Conservation (phyloP, 371 early-diverging fungal species). For the Apophysomyces ossiformis region DNA sequence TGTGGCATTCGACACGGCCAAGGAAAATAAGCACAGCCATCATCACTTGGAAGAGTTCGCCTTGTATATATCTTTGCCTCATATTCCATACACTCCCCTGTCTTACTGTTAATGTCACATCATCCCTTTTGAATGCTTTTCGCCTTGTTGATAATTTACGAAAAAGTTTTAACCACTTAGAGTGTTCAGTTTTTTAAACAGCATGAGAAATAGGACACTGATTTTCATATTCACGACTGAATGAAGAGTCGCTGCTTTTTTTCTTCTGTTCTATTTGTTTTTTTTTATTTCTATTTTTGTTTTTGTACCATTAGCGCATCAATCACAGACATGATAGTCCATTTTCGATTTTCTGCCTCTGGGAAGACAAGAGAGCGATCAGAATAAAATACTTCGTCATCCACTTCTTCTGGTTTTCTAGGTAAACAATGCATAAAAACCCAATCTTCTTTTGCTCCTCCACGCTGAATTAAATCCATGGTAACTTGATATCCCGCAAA, state of each 20-base stretch:
- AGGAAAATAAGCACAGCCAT: too few relatives aligned
- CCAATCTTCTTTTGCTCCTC: slow-evolving; percentile 86
- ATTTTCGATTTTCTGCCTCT: slow-evolving; percentile 92
- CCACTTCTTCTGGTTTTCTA: slow-evolving; percentile 93
- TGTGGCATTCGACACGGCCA: neutral
- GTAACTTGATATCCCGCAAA: slow-evolving; percentile 92
- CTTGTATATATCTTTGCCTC: too few relatives aligned
- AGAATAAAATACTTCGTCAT: slow-evolving; percentile 92
- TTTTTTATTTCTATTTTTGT: too few relatives aligned
- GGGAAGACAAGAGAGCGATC: slow-evolving; percentile 81
- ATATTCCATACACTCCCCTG: too few relatives aligned
- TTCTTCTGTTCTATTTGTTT: too few relatives aligned
- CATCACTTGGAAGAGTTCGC: too few relatives aligned
- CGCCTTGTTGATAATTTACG: too few relatives aligned
- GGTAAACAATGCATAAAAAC: slow-evolving; percentile 97
- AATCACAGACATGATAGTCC: slow-evolving; percentile 86
- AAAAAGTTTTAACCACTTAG: neutral
- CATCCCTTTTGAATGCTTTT: neutral
- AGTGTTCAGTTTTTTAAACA: too few relatives aligned
- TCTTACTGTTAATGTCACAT: neutral
- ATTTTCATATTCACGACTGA: too few relatives aligned
- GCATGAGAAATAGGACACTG: too few relatives aligned
- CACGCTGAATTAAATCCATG: slow-evolving; percentile 71
- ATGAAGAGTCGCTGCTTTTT: neutral
- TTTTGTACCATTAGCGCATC: slow-evolving; percentile 58